A percentile compares a stretch with the other conserved stretches of the same genome.
phyloP scores from a whole-genome alignment of 176 grass and related monocot species.

The maize (Zea mays) region DNA sequence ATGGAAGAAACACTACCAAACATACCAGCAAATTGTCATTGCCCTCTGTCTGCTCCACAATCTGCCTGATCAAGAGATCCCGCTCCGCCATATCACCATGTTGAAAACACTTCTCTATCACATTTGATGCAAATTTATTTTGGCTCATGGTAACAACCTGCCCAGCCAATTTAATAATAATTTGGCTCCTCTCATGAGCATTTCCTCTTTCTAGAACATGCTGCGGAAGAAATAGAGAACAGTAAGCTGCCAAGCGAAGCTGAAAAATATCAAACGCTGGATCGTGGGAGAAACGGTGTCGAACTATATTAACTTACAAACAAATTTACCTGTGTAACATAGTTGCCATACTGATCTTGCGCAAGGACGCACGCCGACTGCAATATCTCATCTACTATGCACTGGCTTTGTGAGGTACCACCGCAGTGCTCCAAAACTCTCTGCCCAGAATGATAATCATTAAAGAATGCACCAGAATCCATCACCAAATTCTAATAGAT shows the following conservation, averaged over 20 bases:
- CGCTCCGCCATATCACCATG: constrained; percentile 66
- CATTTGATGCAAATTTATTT: constrained; percentile 95
- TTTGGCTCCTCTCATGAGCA: constrained; percentile 65
- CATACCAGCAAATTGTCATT: constrained; percentile 89
- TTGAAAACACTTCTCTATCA: constrained; percentile 92
- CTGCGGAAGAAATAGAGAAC: constrained; percentile 43
- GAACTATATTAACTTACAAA: not conserved
- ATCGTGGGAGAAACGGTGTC: not conserved
- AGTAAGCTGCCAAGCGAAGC: constrained; percentile 16
- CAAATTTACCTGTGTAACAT: constrained; percentile 84
- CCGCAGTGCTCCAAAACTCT: constrained; percentile 94
- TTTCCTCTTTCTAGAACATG: constrained; percentile 91
- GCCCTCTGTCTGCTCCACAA: constrained; percentile 84
- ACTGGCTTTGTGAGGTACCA: constrained; percentile 72
- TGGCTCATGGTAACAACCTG: constrained; percentile 94
- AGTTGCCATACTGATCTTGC: constrained; percentile 99
- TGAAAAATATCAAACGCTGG: not conserved
- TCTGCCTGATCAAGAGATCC: constrained; percentile 72
- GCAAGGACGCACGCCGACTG: constrained; percentile 83
- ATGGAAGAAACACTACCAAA: constrained; percentile 24
- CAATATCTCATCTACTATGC: constrained; percentile 97
- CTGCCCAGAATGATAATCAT: constrained; percentile 42
- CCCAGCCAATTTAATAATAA: constrained; percentile 79
- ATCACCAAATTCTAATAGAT: not conserved
- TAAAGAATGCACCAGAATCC: not conserved